Evolutionary conservation across 305 asterid species (phyloP), one percentile per base, ranked within the genome.

Genomic region (Monarda citriodora): DNA sequence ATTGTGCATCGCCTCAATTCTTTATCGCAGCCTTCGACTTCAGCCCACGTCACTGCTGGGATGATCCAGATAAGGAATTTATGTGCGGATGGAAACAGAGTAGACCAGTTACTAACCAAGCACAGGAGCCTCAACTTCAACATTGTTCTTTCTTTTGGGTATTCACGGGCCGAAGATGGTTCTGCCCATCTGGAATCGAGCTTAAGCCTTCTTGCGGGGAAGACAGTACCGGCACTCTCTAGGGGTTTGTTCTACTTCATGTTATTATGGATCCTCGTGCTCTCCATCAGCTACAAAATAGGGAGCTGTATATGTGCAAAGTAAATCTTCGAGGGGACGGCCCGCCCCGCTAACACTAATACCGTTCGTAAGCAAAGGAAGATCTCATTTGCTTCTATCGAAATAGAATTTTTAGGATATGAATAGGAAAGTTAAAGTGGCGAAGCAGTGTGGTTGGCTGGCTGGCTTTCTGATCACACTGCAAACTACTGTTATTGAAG

Each of bases 1-100:
- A 74, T 77, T 1, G 42, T 75, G 57, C 81, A 57, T 25, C 83
- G 60, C 32, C 74, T 83, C 76, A 69, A 56, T 71, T 66, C 91
- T 11, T 38, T 73, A 13, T 79, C 81, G 22, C 81, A 46, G 29
- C 49, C 98, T 66, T 78, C 96, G 56, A 82, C 82, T 44, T 75
- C 95, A 0, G 84, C 66, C 3, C 92, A 78, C 38, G 67, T 88
- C 21, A 85, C 95, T 8, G 91, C 94, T 10, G 97, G 98, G 81
- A 73, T 91, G 82, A 76, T 94, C 38, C 89, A 76, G 10, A 82
- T 94, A 64, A 69, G 85, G 67, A 70, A 82, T 61, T 6, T 71
- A 63, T 68, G 83, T 26, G 31, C 66, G 20, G 71, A 60, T 58
- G 59, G 75, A 58, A 58, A 55, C 15, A 74, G 64, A 44, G 60